phyloP scores from a whole-genome alignment of 495 filamentous ascomycete genomes.

The Lasiosphaeriaceae sp. region DNA sequence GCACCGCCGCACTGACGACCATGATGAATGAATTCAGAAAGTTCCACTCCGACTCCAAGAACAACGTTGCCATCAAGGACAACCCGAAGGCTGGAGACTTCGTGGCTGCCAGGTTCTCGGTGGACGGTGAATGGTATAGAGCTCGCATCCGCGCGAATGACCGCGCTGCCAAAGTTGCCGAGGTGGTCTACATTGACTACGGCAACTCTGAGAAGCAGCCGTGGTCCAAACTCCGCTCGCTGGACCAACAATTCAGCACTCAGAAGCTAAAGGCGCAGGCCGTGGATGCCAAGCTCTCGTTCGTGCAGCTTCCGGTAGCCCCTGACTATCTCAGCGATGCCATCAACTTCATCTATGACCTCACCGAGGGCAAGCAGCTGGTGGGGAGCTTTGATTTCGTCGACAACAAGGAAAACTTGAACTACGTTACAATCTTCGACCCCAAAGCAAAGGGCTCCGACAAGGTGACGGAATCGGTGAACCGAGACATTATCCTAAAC shows the following conservation, averaged over 20 bases:
- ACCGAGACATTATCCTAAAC: constrained; percentile 75
- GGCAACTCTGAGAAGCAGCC: constrained; percentile 87
- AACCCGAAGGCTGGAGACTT: constrained; percentile 88
- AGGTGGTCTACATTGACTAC: constrained; percentile 93
- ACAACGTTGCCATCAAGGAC: constrained; percentile 64
- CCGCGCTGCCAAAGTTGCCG: constrained; percentile 77
- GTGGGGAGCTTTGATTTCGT: constrained; percentile 87
- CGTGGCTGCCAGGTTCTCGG: constrained; percentile 82
- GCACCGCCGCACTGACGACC: constrained; percentile 74
- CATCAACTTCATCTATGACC: constrained; percentile 62
- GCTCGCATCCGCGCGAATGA: constrained; percentile 88
- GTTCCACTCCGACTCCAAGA: constrained; percentile 75
- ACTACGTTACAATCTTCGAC: constrained; percentile 85
- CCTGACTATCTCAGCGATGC: constrained; percentile 78
- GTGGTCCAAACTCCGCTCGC: constrained; percentile 75
- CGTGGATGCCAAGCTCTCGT: constrained; percentile 79
- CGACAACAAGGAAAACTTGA: constrained; percentile 65
- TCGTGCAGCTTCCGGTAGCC: constrained; percentile 76
- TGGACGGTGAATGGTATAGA: constrained; percentile 91
- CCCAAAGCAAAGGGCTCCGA: constrained; percentile 52
- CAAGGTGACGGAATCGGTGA: constrained; percentile 64
- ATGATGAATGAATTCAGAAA: constrained; percentile 84
- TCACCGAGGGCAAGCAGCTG: constrained; percentile 63
- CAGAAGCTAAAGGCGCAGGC: constrained; percentile 85
- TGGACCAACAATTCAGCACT: constrained; percentile 72